phyloP scores from a whole-genome alignment of 208 protist species.

The Vickermania ingenoplastis region DNA sequence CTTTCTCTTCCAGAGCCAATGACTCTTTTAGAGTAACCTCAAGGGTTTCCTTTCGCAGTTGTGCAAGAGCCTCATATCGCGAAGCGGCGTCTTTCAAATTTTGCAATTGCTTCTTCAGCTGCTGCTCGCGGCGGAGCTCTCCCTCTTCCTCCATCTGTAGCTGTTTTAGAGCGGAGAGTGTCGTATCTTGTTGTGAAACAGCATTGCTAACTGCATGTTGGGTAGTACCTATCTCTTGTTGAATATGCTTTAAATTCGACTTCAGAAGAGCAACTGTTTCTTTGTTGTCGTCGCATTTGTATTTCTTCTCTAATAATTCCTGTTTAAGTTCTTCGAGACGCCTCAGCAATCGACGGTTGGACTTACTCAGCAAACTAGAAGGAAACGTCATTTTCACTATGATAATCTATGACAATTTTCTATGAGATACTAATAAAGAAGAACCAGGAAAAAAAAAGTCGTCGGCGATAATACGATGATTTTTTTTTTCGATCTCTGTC shows the following conservation, averaged over 20 bases:
- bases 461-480: too few species aligned
- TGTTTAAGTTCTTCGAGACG: constrained; percentile 18
- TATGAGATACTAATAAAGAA: too few species aligned
- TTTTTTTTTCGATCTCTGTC: too few species aligned
- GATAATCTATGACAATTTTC: too few species aligned
- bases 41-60: constrained; percentile 2
- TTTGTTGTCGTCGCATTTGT: constrained; percentile 24
- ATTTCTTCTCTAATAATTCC: constrained; percentile 20
- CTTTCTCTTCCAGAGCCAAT: constrained; percentile 18
- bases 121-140: background rate
- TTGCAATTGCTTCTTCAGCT: background rate
- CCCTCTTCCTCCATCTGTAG: constrained; percentile 1
- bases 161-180: constrained; percentile 2
- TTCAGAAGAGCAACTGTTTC: constrained; percentile 26
- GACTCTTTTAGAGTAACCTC: constrained; percentile 14
- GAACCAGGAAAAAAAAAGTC: too few species aligned
- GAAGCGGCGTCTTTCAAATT: background rate
- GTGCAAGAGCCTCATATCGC: background rate
- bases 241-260: constrained; percentile 20
- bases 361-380: constrained; percentile 39
- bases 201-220: constrained; percentile 7
- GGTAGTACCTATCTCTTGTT: constrained; percentile 12
- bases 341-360: constrained; percentile 47
- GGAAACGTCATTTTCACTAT: constrained; percentile 77
- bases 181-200: background rate